Conservation (phyloP, 495 filamentous ascomycete species). For the Penicillium paradoxum region DNA sequence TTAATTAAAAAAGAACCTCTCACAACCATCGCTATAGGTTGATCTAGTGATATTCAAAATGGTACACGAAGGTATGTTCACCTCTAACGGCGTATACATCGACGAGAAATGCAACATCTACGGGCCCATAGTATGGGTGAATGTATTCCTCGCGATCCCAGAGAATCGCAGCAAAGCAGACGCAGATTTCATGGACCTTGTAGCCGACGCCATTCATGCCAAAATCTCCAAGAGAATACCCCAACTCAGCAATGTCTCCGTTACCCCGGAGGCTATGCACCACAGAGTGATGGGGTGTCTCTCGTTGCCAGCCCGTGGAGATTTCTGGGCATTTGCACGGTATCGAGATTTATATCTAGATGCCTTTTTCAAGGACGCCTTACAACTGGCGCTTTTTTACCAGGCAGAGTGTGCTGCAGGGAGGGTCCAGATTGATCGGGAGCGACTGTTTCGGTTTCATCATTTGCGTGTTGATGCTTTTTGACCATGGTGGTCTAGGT, state of each 20-base stretch:
- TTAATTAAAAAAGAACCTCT: no score
- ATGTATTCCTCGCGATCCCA: background rate
- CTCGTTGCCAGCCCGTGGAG: background rate
- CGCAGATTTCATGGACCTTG: background rate
- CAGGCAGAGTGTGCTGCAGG: no score
- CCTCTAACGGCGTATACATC: background rate
- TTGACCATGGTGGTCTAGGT: no score
- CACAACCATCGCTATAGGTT: no score
- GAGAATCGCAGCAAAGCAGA: background rate
- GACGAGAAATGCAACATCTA: background rate
- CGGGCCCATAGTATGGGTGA: background rate
- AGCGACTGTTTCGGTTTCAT: no score
- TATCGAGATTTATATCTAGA: background rate
- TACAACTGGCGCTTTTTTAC: no score
- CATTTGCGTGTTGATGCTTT: no score
- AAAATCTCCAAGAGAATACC: background rate
- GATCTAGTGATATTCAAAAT: no score
- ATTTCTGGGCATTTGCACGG: background rate
- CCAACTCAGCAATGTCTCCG: background rate
- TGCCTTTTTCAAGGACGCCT: background rate
- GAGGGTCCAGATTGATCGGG: no score
- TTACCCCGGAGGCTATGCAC: background rate
- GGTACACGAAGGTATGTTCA: background rate
- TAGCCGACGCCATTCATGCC: background rate
- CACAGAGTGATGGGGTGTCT: background rate